phyloP scores from a whole-genome alignment of 768 basidiomycete species.

The Tricholoma terreum region DNA sequence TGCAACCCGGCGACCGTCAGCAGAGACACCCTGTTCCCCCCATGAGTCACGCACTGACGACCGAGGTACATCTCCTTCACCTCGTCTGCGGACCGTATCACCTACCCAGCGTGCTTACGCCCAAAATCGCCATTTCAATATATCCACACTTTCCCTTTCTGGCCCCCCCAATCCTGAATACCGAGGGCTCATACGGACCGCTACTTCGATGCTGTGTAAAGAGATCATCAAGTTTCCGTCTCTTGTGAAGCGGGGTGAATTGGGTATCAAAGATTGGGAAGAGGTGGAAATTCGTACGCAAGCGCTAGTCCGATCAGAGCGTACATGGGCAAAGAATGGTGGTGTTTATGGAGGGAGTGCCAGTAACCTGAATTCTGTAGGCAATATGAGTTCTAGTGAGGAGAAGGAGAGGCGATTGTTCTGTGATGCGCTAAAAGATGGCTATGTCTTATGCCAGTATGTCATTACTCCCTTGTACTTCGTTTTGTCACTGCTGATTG shows the following conservation, averaged over 20 bases:
- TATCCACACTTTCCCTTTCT: constrained; percentile 56
- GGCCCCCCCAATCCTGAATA: constrained; percentile 52
- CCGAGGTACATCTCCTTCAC: constrained; percentile 42
- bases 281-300: constrained; percentile 70
- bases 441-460: constrained; percentile 87
- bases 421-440: constrained; percentile 75
- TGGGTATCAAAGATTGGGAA: constrained; percentile 60
- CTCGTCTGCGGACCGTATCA: constrained; percentile 43
- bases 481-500: constrained; percentile 8
- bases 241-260: constrained; percentile 48
- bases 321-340: constrained; percentile 72
- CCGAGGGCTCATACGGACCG: constrained; percentile 65
- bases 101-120: constrained; percentile 48
- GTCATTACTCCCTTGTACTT: constrained; percentile 34
- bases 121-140: constrained; percentile 55
- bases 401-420: constrained; percentile 75
- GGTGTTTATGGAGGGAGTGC: constrained; percentile 33
- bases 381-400: constrained; percentile 37
- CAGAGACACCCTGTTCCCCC: constrained; percentile 30
- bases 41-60: constrained; percentile 20
- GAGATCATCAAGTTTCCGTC: constrained; percentile 62
- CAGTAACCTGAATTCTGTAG: constrained; percentile 34
- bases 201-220: constrained; percentile 61
- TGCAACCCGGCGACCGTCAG: constrained; percentile 33
- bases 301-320: constrained; percentile 62